Conservation (phyloP, 2,329 filamentous ascomycete species). For the Fusarium sp. region DNA sequence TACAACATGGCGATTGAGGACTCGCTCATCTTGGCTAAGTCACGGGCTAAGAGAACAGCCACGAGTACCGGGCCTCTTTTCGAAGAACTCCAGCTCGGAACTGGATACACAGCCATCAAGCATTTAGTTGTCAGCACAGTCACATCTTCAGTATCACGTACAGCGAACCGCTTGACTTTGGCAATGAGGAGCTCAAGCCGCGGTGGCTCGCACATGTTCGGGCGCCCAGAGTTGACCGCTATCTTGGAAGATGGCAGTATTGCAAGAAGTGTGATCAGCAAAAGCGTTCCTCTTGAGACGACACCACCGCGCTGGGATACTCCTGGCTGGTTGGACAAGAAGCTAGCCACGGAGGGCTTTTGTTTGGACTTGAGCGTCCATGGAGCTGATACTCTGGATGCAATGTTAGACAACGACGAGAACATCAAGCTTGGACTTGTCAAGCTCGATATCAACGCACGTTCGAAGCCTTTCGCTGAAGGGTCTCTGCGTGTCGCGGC, state of each 20-base stretch:
- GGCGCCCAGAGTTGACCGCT: background rate
- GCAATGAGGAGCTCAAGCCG: background rate
- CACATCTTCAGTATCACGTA: conserved; percentile 26
- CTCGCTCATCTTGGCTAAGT: background rate
- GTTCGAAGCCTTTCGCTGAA: conserved; percentile 44
- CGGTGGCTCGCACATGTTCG: background rate
- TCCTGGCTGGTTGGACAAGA: conserved; percentile 12
- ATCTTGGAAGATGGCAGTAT: conserved; percentile 4
- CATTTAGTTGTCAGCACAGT: conserved; percentile 27
- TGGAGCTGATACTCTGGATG: conserved; percentile 46
- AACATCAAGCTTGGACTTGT: conserved; percentile 50
- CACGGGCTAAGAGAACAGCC: background rate
- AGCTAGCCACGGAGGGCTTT: conserved; percentile 34
- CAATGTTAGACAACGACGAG: conserved; percentile 52
- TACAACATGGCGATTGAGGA: background rate
- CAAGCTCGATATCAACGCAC: conserved; percentile 49
- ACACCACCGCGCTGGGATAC: conserved; percentile 1
- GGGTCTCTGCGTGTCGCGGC: conserved; percentile 49
- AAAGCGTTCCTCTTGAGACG: background rate
- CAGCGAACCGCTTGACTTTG: conserved; percentile 6
- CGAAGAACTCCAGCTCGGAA: conserved; percentile 15
- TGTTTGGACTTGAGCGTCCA: conserved; percentile 47
- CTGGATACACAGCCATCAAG: conserved; percentile 1
- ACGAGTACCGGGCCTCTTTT: conserved; percentile 13
- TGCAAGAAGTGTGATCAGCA: background rate